Percentiles rank a stretch among this genome's conserved stretches.
Evolutionary conservation across 2,329 filamentous ascomycete species (phyloP).

Genomic region (Claviceps monticola): DNA sequence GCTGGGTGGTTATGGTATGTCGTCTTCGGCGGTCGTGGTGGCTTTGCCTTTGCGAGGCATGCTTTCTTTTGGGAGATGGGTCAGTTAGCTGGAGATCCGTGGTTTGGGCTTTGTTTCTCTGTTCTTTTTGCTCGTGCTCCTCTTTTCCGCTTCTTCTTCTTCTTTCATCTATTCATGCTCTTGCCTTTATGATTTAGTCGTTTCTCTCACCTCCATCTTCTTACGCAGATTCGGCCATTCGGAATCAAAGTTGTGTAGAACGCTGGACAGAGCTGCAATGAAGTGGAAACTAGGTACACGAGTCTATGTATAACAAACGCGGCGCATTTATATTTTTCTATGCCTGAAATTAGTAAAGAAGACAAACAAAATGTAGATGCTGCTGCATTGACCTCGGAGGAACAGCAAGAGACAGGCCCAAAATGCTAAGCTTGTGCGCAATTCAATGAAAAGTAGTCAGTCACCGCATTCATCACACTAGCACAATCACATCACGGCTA

Average conservation of each 20-base stretch:
- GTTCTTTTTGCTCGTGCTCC: background rate
- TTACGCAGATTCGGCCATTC: background rate
- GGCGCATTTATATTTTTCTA: no score
- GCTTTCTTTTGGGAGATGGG: background rate
- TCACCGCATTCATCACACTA: background rate
- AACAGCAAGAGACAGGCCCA: background rate
- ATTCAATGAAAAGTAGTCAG: background rate
- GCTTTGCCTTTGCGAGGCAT: constrained; percentile 5
- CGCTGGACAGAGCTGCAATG: no score
- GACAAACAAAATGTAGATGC: no score
- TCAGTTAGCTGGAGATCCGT: background rate
- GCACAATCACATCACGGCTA: background rate
- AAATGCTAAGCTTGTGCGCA: background rate
- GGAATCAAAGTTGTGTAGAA: no score
- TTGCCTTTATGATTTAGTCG: background rate
- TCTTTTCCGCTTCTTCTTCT: background rate
- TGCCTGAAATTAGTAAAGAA: no score
- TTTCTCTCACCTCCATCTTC: background rate
- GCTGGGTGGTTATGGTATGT: constrained; percentile 6
- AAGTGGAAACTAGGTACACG: no score
- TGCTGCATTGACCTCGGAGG: background rate
- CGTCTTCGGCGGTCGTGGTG: constrained; percentile 5
- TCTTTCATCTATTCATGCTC: background rate
- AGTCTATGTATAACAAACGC: no score
- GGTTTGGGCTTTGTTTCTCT: background rate